Evolutionary conservation across 2,329 filamentous ascomycete genomes (phyloP), one percentile per base, ranked within the genome.

Genomic region (Camillea tinctor): DNA sequence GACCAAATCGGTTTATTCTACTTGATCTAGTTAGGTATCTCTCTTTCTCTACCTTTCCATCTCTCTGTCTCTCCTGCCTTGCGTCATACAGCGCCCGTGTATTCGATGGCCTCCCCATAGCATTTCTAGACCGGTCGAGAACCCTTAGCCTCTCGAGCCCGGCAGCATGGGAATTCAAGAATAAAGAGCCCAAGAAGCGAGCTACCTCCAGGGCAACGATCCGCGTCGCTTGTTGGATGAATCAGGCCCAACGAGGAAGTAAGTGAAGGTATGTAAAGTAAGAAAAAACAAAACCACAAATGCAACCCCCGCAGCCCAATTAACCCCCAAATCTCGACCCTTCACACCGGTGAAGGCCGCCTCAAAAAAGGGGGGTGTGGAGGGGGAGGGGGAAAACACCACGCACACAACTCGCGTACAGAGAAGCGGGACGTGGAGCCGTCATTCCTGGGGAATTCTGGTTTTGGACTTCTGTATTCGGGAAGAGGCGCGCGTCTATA

Each of bases 41-140:
- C n/a, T n/a, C n/a, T n/a, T n/a, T n/a, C n/a, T n/a, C n/a, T n/a
- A n/a, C n/a, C n/a, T n/a, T n/a, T 8, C 24, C 24, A 8, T 26
- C 26, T 30, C 8, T 30, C 26, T 30, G n/a, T 30, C 26, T 30
- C 26, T 30, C 26, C 26, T 30, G 26, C 26, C 26, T 50, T 50
- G 19, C 6, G 49, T 3, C 49, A 50, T 20, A 22, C 19, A 11
- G 11, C 49, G 26, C 40, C 5, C 21, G 49, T 19, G 26, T 40
- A 21, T n/a, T 48, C 21, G 13, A 4, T 36, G 19, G n/a, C n/a
- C 52, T n/a, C 23, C 11, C 52, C 21, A 23, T 19, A 48, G 30
- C 26, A 17, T 40, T 54, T 54, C 26, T 23, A 48, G 52, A 30
- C 52, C 30, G 52, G n/a, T 54, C 52, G 52, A 54, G 52, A 40